Evolutionary conservation across 1,139 yeast species (phyloP).

Genomic region (Taiozyma onychis): DNA sequence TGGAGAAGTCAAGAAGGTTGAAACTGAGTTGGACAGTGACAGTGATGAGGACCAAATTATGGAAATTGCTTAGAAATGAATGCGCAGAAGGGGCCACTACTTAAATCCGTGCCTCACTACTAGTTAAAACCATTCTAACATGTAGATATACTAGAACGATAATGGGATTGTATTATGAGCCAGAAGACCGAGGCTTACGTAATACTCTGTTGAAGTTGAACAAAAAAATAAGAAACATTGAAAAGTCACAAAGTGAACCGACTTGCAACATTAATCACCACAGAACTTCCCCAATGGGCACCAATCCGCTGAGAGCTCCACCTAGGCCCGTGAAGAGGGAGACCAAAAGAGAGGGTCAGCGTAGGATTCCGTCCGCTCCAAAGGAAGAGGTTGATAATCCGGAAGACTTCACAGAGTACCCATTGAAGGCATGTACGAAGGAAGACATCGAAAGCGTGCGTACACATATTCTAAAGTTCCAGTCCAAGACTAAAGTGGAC

Average conservation of each 20-base stretch:
- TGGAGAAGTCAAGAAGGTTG: slow-evolving; percentile 2
- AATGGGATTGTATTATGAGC: too few relatives aligned
- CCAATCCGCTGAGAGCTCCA: background rate
- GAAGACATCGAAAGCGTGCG: slow-evolving; percentile 72
- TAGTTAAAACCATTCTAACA: too few relatives aligned
- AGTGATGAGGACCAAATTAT: slow-evolving; percentile 24
- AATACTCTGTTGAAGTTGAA: background rate
- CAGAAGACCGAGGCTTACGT: background rate
- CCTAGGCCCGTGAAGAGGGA: background rate
- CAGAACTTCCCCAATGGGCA: background rate
- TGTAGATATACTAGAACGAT: too few relatives aligned
- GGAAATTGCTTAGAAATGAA: slow-evolving; percentile 25
- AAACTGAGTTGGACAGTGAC: slow-evolving; percentile 6
- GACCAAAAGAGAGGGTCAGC: background rate
- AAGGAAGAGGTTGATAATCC: slow-evolving; percentile 13
- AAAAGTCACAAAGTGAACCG: background rate
- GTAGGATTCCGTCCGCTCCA: slow-evolving; percentile 7
- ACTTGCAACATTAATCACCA: background rate
- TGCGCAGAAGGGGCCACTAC: too few relatives aligned
- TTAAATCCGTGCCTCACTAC: too few relatives aligned
- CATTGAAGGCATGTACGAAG: slow-evolving; percentile 62
- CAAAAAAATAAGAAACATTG: too few relatives aligned
- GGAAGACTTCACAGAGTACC: slow-evolving; percentile 31
- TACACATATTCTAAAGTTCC: slow-evolving; percentile 79
- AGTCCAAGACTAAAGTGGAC: slow-evolving; percentile 64